Conservation (phyloP, 106 monocot species). For the Dioscorea dumetorum region DNA sequence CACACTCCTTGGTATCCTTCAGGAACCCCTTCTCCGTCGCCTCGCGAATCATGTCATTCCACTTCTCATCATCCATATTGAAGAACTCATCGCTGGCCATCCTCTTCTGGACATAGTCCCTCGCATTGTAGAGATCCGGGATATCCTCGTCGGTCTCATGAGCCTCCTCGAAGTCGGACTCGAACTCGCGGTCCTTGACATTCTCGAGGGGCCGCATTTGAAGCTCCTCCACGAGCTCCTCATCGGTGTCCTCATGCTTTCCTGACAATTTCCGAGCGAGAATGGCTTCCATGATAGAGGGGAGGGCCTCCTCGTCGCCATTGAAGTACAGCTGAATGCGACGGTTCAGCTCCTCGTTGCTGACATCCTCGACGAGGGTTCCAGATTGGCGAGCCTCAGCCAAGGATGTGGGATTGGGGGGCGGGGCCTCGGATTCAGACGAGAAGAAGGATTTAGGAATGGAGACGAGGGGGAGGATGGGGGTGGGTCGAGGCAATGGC, state of each 20-base stretch:
- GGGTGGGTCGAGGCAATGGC: not conserved
- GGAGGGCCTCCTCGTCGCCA: conserved; percentile 50
- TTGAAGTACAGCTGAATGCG: conserved; percentile 55
- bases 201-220: conserved; percentile 41
- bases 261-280: conserved; percentile 27
- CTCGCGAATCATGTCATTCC: conserved; percentile 76
- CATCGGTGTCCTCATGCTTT: conserved; percentile 78
- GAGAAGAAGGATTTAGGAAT: conserved; percentile 10
- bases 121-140: conserved; percentile 64
- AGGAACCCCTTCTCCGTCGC: conserved; percentile 62
- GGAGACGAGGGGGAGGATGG: not conserved
- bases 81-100: conserved; percentile 66
- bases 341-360: conserved; percentile 51
- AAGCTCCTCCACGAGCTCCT: conserved; percentile 75
- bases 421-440: not conserved
- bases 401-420: conserved; percentile 2
- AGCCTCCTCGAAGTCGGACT: conserved; percentile 81
- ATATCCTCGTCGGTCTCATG: conserved; percentile 83
- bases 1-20: conserved; percentile 74
- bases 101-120: conserved; percentile 56
- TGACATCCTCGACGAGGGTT: conserved; percentile 19
- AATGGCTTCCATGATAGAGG: not conserved
- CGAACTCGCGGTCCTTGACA: conserved; percentile 62
- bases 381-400: conserved; percentile 11
- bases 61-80: conserved; percentile 78